Evolutionary conservation across 108 stramenopile genomes (phyloP).

Genomic region (Nitzschia sp.): DNA sequence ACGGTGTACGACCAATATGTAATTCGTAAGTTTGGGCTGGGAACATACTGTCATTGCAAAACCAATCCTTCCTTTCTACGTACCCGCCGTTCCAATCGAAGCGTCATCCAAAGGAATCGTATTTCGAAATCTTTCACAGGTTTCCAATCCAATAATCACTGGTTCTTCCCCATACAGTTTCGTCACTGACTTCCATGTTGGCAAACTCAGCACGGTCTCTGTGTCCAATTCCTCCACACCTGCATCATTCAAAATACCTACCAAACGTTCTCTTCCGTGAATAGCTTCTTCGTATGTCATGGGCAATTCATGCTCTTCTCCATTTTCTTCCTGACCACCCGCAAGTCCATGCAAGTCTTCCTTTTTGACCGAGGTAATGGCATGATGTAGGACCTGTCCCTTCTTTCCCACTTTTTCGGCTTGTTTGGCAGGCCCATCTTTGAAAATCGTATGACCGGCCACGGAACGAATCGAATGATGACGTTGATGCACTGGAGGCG

Average conservation of each 20-base stretch:
- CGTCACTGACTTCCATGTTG: slow-evolving; percentile 41
- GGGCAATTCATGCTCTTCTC: not conserved
- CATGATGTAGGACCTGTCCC: slow-evolving; percentile 26
- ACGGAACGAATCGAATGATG: not conserved
- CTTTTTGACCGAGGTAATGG: slow-evolving; percentile 29
- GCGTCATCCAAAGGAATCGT: slow-evolving; percentile 44
- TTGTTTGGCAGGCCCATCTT: slow-evolving; percentile 14
- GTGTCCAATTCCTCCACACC: slow-evolving; percentile 41
- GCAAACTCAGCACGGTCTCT: slow-evolving; percentile 22
- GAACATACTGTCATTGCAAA: not conserved
- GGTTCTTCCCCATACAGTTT: slow-evolving; percentile 66
- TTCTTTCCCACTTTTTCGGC: slow-evolving; percentile 24
- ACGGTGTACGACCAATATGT: too few relatives aligned
- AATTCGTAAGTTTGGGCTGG: not conserved
- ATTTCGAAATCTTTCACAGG: slow-evolving; percentile 58
- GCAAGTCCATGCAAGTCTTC: slow-evolving; percentile 26
- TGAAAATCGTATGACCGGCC: slow-evolving; percentile 12
- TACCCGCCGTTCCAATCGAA: slow-evolving; percentile 41
- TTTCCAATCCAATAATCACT: slow-evolving; percentile 64
- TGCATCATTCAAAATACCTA: slow-evolving; percentile 38
- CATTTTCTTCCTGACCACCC: slow-evolving; percentile 4
- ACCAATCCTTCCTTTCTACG: too few relatives aligned
- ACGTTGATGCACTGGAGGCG: slow-evolving; percentile 5
- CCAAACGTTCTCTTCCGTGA: slow-evolving; percentile 34
- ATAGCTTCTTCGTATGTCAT: slow-evolving; percentile 37